phyloP scores from a whole-genome alignment of 2,329 filamentous ascomycete genomes.

The Pyrenophora tritici-repentis region DNA sequence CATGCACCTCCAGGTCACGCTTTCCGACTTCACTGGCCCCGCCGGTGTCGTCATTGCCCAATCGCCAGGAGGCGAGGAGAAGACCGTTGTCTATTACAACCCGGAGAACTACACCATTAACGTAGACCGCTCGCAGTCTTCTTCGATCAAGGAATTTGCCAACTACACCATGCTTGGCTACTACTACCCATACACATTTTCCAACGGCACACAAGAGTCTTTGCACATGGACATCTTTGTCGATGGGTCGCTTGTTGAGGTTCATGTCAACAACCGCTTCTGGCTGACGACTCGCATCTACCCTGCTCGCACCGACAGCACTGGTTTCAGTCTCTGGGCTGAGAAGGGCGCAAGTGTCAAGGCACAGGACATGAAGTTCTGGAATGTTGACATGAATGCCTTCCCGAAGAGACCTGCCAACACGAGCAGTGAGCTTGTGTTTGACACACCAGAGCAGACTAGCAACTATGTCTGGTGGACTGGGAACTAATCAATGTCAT shows the following conservation, averaged over 20 bases:
- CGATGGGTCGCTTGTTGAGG: slow-evolving; percentile 54
- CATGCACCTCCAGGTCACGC: slow-evolving; percentile 50
- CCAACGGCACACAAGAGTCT: slow-evolving; percentile 44
- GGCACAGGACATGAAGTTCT: slow-evolving; percentile 46
- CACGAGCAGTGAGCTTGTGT: slow-evolving; percentile 49
- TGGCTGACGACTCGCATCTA: slow-evolving; percentile 53
- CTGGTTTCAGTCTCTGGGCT: slow-evolving; percentile 51
- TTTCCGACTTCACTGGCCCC: slow-evolving; percentile 47
- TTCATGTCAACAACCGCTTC: slow-evolving; percentile 54
- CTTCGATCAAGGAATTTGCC: slow-evolving; percentile 49
- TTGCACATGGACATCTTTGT: slow-evolving; percentile 53
- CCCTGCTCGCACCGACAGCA: slow-evolving; percentile 51
- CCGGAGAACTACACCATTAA: slow-evolving; percentile 54
- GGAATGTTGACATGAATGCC: slow-evolving; percentile 47
- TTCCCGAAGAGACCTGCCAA: slow-evolving; percentile 51
- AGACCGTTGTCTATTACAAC: slow-evolving; percentile 53
- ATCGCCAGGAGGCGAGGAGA: slow-evolving; percentile 51
- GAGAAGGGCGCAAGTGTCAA: slow-evolving; percentile 44
- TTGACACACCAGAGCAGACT: slow-evolving; percentile 51
- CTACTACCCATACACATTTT: slow-evolving; percentile 53
- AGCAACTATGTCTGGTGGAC: slow-evolving; percentile 55
- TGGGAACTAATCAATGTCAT: slow-evolving; percentile 39
- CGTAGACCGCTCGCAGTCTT: slow-evolving; percentile 52
- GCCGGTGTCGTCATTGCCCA: slow-evolving; percentile 52
- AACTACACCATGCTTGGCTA: slow-evolving; percentile 53